Percentiles rank a stretch among this genome's conserved stretches.
These are phyloP conservation scores for Amoebophrya sp. DNA, from an alignment of 169 alveolate genomes.

Conservation along the genomic window DNA sequence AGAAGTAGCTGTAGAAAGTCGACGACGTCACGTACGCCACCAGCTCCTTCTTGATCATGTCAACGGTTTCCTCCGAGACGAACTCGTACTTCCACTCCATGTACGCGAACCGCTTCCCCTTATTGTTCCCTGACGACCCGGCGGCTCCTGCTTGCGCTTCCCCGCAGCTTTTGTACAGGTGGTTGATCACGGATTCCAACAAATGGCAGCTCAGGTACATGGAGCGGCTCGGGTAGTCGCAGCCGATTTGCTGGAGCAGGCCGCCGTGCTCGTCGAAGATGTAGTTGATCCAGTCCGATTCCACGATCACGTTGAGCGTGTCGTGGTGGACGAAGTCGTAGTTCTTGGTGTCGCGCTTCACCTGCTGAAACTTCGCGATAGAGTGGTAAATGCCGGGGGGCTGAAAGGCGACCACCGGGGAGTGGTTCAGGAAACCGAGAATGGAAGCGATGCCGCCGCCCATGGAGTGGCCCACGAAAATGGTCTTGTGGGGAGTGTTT, in stretches of 20 bases:
- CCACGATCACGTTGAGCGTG: neutral
- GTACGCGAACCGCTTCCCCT: no score
- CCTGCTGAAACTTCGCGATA: neutral
- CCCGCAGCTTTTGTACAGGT: neutral
- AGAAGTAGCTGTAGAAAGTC: no score
- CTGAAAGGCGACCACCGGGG: neutral
- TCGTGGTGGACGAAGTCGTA: neutral
- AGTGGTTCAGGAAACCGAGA: neutral
- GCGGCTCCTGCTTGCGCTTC: no score
- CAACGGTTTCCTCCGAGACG: no score
- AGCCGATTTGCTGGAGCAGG: neutral
- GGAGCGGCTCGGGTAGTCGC: neutral
- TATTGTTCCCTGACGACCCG: no score
- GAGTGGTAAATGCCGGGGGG: neutral
- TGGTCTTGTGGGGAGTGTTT: neutral
- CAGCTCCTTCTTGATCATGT: no score
- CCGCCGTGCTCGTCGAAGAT: slow-evolving; percentile 4
- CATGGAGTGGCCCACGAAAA: neutral
- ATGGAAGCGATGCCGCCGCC: neutral
- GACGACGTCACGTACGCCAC: no score
- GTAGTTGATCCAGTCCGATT: neutral
- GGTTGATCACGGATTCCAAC: neutral
- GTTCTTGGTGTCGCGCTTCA: neutral
- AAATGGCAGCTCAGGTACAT: neutral
- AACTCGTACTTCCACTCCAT: no score